phyloP scores from a whole-genome alignment of 179 eudicot genomes.

The Corrigiola litoralis region DNA sequence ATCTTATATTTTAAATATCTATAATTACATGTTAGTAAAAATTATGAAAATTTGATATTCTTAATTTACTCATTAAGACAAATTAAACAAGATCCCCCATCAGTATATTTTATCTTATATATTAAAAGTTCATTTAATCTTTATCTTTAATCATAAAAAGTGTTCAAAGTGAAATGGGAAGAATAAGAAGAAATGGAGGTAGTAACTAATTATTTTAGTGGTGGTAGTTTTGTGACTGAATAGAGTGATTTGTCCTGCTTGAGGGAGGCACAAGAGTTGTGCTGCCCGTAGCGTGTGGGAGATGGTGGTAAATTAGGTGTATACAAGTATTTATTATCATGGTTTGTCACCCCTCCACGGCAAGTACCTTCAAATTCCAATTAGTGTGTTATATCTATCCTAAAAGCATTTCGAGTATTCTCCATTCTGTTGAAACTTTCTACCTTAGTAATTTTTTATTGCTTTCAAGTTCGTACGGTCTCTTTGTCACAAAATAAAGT shows the following conservation, averaged over 20 bases:
- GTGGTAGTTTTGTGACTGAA: conserved; percentile 12
- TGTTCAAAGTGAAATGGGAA: too few species aligned
- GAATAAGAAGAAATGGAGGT: too few species aligned
- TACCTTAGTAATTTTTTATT: neutral
- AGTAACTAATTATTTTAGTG: conserved; percentile 1
- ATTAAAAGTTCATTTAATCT: too few species aligned
- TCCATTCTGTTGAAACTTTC: neutral
- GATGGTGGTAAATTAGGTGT: neutral
- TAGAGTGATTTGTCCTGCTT: conserved; percentile 12
- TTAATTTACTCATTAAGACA: too few species aligned
- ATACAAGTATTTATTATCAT: neutral
- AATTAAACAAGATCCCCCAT: too few species aligned
- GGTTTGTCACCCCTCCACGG: conserved; percentile 3
- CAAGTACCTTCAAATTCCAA: conserved; percentile 6
- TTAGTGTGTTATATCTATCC: neutral
- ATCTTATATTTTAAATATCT: too few species aligned
- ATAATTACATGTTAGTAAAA: too few species aligned
- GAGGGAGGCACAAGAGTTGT: conserved; percentile 61
- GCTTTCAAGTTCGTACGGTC: too few species aligned
- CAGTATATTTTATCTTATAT: too few species aligned
- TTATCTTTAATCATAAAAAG: too few species aligned
- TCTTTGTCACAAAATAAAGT: too few species aligned
- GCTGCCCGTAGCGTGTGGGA: conserved; percentile 61
- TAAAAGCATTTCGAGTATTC: neutral
- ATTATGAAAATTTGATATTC: too few species aligned